Evolutionary conservation across 495 filamentous ascomycete genomes (phyloP).

Genomic region (Staphylotrichum longicolle): DNA sequence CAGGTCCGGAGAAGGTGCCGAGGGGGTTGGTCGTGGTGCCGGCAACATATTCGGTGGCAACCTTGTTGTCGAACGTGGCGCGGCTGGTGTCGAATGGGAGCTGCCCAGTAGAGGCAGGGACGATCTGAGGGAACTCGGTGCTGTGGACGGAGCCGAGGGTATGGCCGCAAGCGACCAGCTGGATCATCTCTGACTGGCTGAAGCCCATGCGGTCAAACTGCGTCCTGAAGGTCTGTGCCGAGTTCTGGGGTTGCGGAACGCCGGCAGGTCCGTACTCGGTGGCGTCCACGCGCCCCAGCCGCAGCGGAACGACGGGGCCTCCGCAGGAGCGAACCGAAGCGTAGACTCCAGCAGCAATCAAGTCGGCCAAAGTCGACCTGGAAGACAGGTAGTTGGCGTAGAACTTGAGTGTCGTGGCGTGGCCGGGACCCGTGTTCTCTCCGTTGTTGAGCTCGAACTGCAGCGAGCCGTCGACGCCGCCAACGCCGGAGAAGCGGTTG

Average conservation of each 20-base stretch:
- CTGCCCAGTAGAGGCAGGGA: conserved; percentile 41
- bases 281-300: conserved; percentile 56
- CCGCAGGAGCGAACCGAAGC: conserved; percentile 58
- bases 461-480: conserved; percentile 60
- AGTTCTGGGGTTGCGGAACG: conserved; percentile 60
- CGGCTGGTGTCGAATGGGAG: conserved; percentile 46
- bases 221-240: conserved; percentile 47
- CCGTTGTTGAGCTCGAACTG: conserved; percentile 55
- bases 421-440: conserved; percentile 60
- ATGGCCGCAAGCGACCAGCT: conserved; percentile 61
- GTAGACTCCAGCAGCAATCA: conserved; percentile 60
- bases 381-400: conserved; percentile 54
- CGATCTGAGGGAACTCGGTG: conserved; percentile 53
- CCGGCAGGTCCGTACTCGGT: conserved; percentile 47
- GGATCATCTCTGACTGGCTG: conserved; percentile 55
- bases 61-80: conserved; percentile 52
- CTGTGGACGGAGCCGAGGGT: conserved; percentile 61
- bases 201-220: conserved; percentile 61
- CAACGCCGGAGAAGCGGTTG: conserved; percentile 47
- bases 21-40: conserved; percentile 54
- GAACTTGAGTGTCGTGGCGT: conserved; percentile 55
- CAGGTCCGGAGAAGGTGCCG: conserved; percentile 43
- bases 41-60: conserved; percentile 56
- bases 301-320: conserved; percentile 55
- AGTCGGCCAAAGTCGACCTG: conserved; percentile 52